Percentiles rank a stretch among this genome's conserved stretches.
These are phyloP conservation scores for Hebeloma cylindrosporum DNA, from an alignment of 768 basidiomycete genomes.

Conservation along the genomic window DNA sequence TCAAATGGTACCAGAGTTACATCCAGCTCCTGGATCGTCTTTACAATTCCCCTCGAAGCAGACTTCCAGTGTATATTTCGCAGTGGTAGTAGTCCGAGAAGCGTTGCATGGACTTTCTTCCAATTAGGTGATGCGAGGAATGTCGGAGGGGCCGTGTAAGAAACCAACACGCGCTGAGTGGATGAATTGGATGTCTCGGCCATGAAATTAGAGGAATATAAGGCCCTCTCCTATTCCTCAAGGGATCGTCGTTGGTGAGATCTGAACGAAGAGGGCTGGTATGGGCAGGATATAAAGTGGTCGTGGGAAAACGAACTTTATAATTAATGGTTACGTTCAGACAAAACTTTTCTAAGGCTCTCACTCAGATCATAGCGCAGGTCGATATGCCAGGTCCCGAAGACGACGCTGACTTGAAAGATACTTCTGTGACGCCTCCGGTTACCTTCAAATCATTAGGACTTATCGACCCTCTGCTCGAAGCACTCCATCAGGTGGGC, in stretches of 20 bases:
- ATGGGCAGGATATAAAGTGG: conserved; percentile 14
- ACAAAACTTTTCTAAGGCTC: conserved; percentile 18
- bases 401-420: conserved; percentile 50
- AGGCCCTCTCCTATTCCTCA: neutral
- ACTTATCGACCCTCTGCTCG: conserved; percentile 84
- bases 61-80: conserved; percentile 94
- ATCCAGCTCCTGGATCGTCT: conserved; percentile 89
- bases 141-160: conserved; percentile 62
- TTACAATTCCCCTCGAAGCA: conserved; percentile 61
- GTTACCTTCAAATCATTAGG: conserved; percentile 81
- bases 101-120: conserved; percentile 63
- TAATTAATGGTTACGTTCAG: no score
- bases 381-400: conserved; percentile 59
- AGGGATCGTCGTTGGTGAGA: neutral
- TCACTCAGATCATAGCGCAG: conserved; percentile 3
- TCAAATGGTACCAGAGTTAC: conserved; percentile 72
- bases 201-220: conserved; percentile 1
- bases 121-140: conserved; percentile 73
- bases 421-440: conserved; percentile 25
- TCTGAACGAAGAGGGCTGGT: no score
- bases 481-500: conserved; percentile 77
- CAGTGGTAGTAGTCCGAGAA: conserved; percentile 77
- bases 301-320: conserved; percentile 21
- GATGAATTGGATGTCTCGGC: conserved; percentile 17
- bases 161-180: conserved; percentile 57